Percentiles rank a stretch among this genome's conserved stretches.
Conservation (phyloP, 2,329 filamentous ascomycete species). For the Xylaria arbuscula region DNA sequence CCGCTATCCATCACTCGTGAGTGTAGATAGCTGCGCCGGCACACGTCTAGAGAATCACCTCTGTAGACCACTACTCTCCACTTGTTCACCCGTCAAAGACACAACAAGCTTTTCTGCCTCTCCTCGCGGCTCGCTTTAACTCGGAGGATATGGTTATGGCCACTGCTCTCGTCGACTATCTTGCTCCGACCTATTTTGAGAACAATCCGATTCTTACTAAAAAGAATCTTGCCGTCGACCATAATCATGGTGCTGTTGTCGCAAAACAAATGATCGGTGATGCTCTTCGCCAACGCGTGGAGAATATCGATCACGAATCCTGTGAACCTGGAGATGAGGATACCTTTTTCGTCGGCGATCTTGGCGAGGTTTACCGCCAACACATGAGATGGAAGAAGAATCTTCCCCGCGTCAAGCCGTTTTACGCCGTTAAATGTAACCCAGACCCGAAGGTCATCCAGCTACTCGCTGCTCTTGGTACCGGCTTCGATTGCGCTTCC, state of each 20-base stretch:
- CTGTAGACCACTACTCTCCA: conserved; percentile 38
- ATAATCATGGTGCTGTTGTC: conserved; percentile 58
- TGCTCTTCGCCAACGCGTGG: conserved; percentile 86
- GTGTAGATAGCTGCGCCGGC: conserved; percentile 23
- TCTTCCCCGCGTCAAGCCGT: conserved; percentile 90
- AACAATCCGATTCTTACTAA: conserved; percentile 57
- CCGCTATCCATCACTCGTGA: conserved; percentile 36
- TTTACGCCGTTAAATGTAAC: conserved; percentile 99
- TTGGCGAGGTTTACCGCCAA: conserved; percentile 98
- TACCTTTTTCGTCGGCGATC: conserved; percentile 97
- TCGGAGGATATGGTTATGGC: conserved; percentile 73
- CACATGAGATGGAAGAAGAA: conserved; percentile 98
- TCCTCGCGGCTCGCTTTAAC: conserved; percentile 39
- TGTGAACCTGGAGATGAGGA: conserved; percentile 96
- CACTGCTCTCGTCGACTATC: conserved; percentile 67
- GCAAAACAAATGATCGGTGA: conserved; percentile 87
- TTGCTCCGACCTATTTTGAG: conserved; percentile 62
- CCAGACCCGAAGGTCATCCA: conserved; percentile 89
- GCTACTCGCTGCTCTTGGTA: conserved; percentile 87
- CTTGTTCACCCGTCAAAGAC: conserved; percentile 32
- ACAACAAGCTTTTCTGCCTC: conserved; percentile 38
- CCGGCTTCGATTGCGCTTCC: conserved; percentile 97
- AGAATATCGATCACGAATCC: conserved; percentile 83
- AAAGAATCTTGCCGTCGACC: conserved; percentile 53
- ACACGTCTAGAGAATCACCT: conserved; percentile 33